Evolutionary conservation across 768 basidiomycete species (phyloP).

Genomic region (Pulveroboletus sp.): DNA sequence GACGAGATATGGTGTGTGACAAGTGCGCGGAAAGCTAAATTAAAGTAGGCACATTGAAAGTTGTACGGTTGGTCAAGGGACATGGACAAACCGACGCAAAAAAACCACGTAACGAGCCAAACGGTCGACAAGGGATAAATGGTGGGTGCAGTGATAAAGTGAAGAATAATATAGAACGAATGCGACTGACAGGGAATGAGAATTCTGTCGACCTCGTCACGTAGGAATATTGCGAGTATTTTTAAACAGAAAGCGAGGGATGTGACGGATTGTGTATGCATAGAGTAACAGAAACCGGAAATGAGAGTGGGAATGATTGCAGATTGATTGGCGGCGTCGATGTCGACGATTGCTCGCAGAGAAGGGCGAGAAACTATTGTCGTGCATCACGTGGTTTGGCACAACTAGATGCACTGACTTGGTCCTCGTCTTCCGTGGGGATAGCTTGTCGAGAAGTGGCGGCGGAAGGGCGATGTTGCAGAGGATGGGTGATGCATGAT

Average conservation of each 20-base stretch:
- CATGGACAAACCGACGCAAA: constrained; percentile 29
- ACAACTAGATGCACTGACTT: constrained; percentile 13
- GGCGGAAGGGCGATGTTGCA: constrained; percentile 54
- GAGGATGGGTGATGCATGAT: constrained; percentile 58
- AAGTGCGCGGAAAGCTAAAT: constrained; percentile 28
- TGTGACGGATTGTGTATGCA: constrained; percentile 54
- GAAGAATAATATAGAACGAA: constrained; percentile 80
- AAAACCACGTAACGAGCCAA: constrained; percentile 34
- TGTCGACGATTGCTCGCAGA: constrained; percentile 8
- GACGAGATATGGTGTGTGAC: constrained; percentile 33
- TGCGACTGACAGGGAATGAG: constrained; percentile 42
- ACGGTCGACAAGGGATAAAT: constrained; percentile 34
- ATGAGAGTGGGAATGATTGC: constrained; percentile 43
- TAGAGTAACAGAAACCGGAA: constrained; percentile 44
- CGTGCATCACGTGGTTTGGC: constrained; percentile 20
- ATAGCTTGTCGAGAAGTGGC: constrained; percentile 47
- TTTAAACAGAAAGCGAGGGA: constrained; percentile 40
- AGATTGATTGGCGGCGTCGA: constrained; percentile 26
- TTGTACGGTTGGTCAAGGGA: constrained; percentile 24
- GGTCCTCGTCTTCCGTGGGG: constrained; percentile 29
- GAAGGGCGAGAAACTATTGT: constrained; percentile 12
- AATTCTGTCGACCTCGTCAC: constrained; percentile 54
- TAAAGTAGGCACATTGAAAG: constrained; percentile 33
- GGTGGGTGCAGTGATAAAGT: constrained; percentile 59
- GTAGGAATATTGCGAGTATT: constrained; percentile 44